Conservation (phyloP, 1,139 yeast species). For the Maudiozyma humilis region DNA sequence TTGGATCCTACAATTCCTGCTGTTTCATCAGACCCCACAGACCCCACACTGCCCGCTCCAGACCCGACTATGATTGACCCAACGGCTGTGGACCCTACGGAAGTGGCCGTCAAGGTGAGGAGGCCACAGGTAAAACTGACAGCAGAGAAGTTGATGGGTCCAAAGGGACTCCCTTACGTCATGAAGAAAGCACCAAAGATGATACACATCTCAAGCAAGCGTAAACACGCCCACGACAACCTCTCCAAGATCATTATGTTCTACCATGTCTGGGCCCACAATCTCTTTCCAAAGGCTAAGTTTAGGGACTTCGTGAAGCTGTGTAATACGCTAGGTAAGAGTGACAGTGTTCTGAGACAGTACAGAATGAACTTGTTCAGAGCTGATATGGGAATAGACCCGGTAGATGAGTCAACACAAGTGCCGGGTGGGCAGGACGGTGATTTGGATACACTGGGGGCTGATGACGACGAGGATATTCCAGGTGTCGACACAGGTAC, state of each 20-base stretch:
- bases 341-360: conserved; percentile 22
- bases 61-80: conserved; percentile 3
- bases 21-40: not conserved
- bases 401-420: not conserved
- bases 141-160: conserved; percentile 42
- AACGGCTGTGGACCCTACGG: conserved; percentile 12
- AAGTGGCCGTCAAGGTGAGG: conserved; percentile 16
- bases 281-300: conserved; percentile 67
- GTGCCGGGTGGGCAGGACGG: not conserved
- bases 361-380: conserved; percentile 24
- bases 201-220: conserved; percentile 38
- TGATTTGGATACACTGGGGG: not conserved
- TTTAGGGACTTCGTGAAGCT: conserved; percentile 49
- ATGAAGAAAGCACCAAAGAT: conserved; percentile 36
- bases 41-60: not conserved
- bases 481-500: no score
- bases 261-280: conserved; percentile 83
- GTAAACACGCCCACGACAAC: conserved; percentile 36
- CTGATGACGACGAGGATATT: not conserved
- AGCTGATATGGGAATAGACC: conserved; percentile 20
- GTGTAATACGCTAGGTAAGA: conserved; percentile 25
- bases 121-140: conserved; percentile 36
- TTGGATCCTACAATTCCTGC: not conserved
- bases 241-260: conserved; percentile 46
- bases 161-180: conserved; percentile 43